Conservation (phyloP, 148 eudicot genomes). For the Amaranthus palmeri region DNA sequence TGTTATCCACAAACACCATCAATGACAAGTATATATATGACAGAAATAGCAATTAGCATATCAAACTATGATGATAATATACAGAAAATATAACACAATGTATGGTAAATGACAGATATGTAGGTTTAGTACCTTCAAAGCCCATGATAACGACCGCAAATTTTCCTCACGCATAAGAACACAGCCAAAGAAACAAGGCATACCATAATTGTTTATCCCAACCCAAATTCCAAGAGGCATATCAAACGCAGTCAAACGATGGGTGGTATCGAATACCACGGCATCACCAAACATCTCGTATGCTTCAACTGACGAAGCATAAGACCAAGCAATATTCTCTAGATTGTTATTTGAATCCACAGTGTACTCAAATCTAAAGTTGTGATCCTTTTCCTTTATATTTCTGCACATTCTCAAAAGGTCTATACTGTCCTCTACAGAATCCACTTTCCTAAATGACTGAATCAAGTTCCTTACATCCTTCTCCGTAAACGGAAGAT, state of each 20-base stretch:
- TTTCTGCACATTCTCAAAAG: constrained; percentile 84
- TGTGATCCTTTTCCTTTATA: constrained; percentile 82
- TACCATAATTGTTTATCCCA: constrained; percentile 69
- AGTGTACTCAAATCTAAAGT: constrained; percentile 71
- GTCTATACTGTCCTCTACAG: constrained; percentile 76
- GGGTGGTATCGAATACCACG: constrained; percentile 80
- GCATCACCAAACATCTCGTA: constrained; percentile 90
- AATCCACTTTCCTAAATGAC: constrained; percentile 78
- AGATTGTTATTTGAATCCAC: constrained; percentile 66
- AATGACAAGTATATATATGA: not conserved
- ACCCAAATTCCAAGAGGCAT: constrained; percentile 89
- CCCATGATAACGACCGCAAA: constrained; percentile 68
- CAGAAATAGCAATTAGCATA: not conserved
- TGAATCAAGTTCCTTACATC: constrained; percentile 92
- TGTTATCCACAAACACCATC: not conserved
- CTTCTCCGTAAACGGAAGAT: constrained; percentile 85
- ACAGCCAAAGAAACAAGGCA: constrained; percentile 82
- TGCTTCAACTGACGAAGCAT: constrained; percentile 75
- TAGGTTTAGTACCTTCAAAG: constrained; percentile 54
- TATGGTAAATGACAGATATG: not conserved
- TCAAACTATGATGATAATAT: not conserved
- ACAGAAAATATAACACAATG: not conserved
- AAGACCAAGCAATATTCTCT: constrained; percentile 96
- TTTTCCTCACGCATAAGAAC: constrained; percentile 74
- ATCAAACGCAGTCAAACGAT: constrained; percentile 73